Conservation (phyloP, 1,284 basidiomycete species). For the Melampsora occidentalis region DNA sequence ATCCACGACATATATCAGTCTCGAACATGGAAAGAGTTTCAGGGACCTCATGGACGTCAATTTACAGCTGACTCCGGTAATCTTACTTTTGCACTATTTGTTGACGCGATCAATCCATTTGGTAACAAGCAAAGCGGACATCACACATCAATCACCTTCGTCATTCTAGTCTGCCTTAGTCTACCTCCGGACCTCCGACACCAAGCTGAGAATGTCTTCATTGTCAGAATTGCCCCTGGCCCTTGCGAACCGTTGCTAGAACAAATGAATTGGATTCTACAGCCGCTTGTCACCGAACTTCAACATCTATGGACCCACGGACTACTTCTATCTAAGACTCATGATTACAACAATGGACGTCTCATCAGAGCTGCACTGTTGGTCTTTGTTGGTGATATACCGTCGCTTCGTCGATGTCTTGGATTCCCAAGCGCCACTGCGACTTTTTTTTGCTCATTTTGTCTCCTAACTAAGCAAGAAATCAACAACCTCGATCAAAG, state of each 20-base stretch:
- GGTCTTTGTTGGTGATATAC: conserved; percentile 45
- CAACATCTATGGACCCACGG: conserved; percentile 51
- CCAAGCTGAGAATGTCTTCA: conserved; percentile 54
- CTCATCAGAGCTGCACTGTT: conserved; percentile 18
- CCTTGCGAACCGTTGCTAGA: conserved; percentile 45
- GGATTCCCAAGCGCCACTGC: conserved; percentile 30
- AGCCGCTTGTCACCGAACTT: conserved; percentile 52
- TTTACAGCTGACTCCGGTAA: background rate
- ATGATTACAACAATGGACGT: background rate
- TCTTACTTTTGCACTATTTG: conserved; percentile 16
- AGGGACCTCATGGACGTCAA: background rate
- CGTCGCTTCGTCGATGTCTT: conserved; percentile 35
- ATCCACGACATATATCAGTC: conserved; percentile 22
- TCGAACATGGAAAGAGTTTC: conserved; percentile 20
- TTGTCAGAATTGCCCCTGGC: conserved; percentile 54
- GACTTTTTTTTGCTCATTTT: conserved; percentile 42
- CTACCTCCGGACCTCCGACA: conserved; percentile 48
- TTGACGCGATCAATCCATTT: conserved; percentile 27
- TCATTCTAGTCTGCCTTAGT: background rate
- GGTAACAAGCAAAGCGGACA: conserved; percentile 15
- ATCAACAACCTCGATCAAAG: conserved; percentile 1
- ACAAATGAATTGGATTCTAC: conserved; percentile 52
- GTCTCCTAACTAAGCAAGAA: background rate
- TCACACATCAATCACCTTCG: conserved; percentile 5
- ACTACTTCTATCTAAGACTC: conserved; percentile 37